Percentiles rank a stretch among this genome's conserved stretches.
Evolutionary conservation across 2,329 filamentous ascomycete genomes (phyloP).

Genomic region (Cryphonectria radicalis): DNA sequence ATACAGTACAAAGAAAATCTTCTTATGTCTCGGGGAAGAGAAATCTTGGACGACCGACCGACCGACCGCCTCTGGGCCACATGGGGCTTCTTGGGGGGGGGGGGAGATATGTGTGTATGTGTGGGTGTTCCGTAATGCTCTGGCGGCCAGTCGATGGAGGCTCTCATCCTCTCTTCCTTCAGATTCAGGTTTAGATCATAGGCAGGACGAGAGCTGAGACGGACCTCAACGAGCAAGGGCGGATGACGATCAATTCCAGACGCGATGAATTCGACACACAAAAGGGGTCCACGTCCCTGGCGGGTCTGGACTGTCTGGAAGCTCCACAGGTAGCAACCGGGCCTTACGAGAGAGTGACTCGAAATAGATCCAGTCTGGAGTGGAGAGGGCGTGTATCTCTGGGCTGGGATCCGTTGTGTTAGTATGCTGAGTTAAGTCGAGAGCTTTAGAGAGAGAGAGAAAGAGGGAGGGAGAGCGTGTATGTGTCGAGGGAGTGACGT

Average conservation of each 20-base stretch:
- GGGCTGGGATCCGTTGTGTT: slow-evolving; percentile 3
- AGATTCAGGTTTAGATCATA: neutral
- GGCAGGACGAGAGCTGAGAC: neutral
- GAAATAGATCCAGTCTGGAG: neutral
- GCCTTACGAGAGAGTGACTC: neutral
- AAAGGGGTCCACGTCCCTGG: neutral
- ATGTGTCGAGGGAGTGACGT: neutral
- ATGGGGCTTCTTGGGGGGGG: neutral
- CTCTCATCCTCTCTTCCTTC: neutral
- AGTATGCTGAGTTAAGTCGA: neutral
- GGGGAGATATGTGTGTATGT: too few species aligned
- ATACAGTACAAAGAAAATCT: neutral
- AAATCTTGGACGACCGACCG: neutral
- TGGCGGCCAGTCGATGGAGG: neutral
- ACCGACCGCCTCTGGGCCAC: neutral
- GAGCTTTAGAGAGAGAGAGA: too few species aligned
- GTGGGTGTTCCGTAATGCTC: neutral
- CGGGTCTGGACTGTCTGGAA: neutral
- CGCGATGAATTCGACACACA: slow-evolving; percentile 3
- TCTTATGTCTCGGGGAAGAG: neutral
- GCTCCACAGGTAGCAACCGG: neutral
- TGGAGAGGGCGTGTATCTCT: neutral
- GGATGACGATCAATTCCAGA: slow-evolving; percentile 8
- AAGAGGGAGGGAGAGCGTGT: too few species aligned
- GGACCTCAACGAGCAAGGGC: neutral